phyloP scores from a whole-genome alignment of 1,284 basidiomycete genomes.

The Ustilago trichophora region DNA sequence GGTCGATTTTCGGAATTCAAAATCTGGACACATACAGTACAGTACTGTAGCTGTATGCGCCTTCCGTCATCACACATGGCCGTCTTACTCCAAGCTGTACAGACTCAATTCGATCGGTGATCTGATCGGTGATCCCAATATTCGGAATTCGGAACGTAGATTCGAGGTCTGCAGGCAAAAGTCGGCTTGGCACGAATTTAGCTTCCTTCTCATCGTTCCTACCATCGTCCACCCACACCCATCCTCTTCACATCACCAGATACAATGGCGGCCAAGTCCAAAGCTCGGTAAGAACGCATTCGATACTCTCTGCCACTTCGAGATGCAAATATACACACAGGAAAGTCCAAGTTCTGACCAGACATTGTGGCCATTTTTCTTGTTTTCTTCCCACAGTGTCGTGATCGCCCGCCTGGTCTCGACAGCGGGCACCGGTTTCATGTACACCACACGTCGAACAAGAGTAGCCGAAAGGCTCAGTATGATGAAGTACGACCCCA shows the following conservation, averaged over 20 bases:
- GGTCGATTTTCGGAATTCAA: no score
- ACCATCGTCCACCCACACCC: neutral
- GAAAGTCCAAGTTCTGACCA: neutral
- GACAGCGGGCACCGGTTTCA: constrained; percentile 63
- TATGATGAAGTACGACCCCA: constrained; percentile 66
- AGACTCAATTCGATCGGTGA: no score
- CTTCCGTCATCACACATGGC: constrained; percentile 7
- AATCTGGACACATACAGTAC: no score
- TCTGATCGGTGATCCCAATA: no score
- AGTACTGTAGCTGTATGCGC: no score
- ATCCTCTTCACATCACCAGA: neutral
- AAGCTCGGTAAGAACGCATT: constrained; percentile 52
- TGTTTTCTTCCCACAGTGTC: constrained; percentile 34
- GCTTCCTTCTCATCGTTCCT: neutral
- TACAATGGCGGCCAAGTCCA: constrained; percentile 62
- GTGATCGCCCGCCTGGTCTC: constrained; percentile 64
- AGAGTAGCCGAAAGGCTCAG: constrained; percentile 56
- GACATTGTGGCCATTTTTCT: neutral
- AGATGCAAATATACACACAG: no score
- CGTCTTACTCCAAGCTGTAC: no score
- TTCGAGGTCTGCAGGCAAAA: constrained; percentile 3
- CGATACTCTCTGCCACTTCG: no score
- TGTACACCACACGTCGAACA: constrained; percentile 62
- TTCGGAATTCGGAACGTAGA: neutral
- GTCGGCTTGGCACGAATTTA: neutral